Evolutionary conservation across 2,329 filamentous ascomycete genomes (phyloP), one percentile per base, ranked within the genome.

Genomic region (Penicillium vulpinum): DNA sequence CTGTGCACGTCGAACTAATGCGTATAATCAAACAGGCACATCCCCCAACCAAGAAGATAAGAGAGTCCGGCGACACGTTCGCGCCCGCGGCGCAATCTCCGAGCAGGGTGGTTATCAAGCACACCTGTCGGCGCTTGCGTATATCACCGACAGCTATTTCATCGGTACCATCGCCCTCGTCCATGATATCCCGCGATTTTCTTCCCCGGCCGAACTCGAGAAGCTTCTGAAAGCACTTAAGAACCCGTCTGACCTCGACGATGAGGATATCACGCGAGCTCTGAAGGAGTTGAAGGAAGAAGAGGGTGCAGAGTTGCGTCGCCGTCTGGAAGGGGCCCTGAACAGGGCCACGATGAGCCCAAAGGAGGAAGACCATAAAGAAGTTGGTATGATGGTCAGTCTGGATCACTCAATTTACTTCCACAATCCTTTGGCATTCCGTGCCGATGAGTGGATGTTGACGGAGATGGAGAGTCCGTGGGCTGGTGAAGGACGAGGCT

Each of bases 61-160:
- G 69, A 85, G 84, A 70, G 84, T 88, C 56, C 81, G 85, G 49
- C 85, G 88, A 65, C 77, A 75, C 57, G 64, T 78, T 22, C 74
- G 77, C 8, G 72, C 75, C 5, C 70, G 75, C 33, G 92, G 92
- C 31, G 81, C 75, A 56, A 94, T 97, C 67, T 89, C 87, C 40
- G 81, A 83, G 1, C 80, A 80, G 4, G 91, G 90, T 21, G 91
- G 91, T 1, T 85, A 88, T 62, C 84, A 89, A 67, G 91, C 92
- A 11, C 92, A 97, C 71, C 80, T 97, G 35, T 88, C 85, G 36
- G 94, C 94, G 9, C 81, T 99, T 60, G 93, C 93, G 24, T 99
- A 97, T 78, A 90, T 97, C 79, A 91, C 88, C 26, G 93, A 97
- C 76, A 89, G 85, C 70, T 94, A 90, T 78, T 97, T 99, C 76